These are phyloP conservation scores for Zygnema circumcarinatum DNA, from an alignment of 139 green algal species.

Conservation along the genomic window DNA sequence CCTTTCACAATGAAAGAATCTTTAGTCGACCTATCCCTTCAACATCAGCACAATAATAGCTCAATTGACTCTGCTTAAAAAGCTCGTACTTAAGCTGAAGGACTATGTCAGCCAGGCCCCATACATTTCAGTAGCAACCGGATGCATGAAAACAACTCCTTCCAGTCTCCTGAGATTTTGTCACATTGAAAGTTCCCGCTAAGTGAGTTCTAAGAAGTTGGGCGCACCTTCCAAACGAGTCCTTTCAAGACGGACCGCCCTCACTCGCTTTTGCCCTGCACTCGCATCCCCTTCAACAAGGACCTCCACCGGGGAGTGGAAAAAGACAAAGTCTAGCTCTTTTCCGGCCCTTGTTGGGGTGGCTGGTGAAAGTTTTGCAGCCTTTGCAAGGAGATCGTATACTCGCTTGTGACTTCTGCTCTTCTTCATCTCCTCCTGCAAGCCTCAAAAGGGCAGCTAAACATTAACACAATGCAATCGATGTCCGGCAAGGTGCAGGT, in stretches of 20 bases:
- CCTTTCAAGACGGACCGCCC: conserved; percentile 30
- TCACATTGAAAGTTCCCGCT: no score
- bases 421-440: conserved; percentile 46
- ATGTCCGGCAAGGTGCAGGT: no score
- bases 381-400: conserved; percentile 58
- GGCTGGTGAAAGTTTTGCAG: not conserved
- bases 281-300: not conserved
- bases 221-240: conserved; percentile 38
- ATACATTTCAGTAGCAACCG: no score
- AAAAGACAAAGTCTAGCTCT: conserved; percentile 52
- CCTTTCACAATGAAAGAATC: no score
- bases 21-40: no score
- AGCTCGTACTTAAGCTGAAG: no score
- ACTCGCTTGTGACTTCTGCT: conserved; percentile 45
- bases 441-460: not conserved
- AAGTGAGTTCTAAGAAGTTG: not conserved
- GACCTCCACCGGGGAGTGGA: conserved; percentile 42
- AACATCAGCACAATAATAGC: no score
- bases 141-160: no score
- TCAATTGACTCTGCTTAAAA: no score
- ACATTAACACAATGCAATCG: no score
- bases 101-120: no score
- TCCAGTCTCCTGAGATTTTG: no score
- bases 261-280: not conserved
- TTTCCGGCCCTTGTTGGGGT: not conserved